Base-by-base conservation (phyloP, 352 stramenopile species). In the Pythium grandisporangium region DNA sequence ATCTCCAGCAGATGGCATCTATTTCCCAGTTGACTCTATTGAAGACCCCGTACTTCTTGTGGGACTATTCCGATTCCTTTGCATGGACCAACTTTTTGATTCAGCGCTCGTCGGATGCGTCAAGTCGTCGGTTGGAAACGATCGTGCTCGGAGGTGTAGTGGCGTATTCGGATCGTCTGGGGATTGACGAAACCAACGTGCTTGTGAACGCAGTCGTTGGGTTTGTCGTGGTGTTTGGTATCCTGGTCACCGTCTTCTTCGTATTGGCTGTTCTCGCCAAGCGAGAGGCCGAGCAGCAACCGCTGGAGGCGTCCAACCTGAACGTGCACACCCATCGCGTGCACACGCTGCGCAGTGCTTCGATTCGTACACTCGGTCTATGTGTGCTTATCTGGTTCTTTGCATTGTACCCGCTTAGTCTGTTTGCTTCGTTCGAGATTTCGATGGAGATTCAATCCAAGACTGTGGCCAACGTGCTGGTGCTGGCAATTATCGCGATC, bases 41-140 rank as follows among this genome's bases (percentile, higher is more conserved):
- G 22, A 80, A 84, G 45, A 70, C 70, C 13, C 70, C 73, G 16
- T 77, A 84, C 36, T 79, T 75, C 53, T 48, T 80, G 6, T 77
- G 66, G 61, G 64, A 77, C 32, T 84, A 68, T 48, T 70, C 68
- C 30, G 73, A 87, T 43, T 70, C 68, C 17, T 79, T 84, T 26
- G 51, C 70, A 12, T 87, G 73, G 70, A 71, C 61, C 36, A 84
- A 76, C 45, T 85, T 83, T 30, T 46, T 84, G 26, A 51, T 84
- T 2, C 42, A 53, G 25, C 22, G 26, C 6, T 46, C 61, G 13
- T 52, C 41, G 24, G 37, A 32, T 21, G 25, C 17, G 10, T 30
- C 29, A 23, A 38, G 37, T 51, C 67, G 70, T 57, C 70, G 70
- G 19, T 42, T 84, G 26, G 59, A 74, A 25, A 75, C 63, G 20